A percentile compares a stretch with the other conserved stretches of the same genome.
Conservation (phyloP, 2,329 filamentous ascomycete genomes). For the Ceratocystis cacaofunesta region DNA sequence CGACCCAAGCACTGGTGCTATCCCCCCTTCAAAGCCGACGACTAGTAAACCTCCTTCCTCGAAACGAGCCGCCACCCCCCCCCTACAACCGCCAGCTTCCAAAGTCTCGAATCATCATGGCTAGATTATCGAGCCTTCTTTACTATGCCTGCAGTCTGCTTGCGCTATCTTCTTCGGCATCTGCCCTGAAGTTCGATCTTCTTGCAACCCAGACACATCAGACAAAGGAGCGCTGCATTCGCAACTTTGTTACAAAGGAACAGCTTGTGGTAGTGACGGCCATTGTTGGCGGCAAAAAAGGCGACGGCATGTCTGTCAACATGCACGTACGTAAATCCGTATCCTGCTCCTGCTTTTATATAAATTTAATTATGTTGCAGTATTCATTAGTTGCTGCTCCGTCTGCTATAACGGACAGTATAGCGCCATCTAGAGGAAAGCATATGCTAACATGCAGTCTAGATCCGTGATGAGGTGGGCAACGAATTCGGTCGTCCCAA, state of each 20-base stretch:
- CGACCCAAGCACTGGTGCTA: not conserved
- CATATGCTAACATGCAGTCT: constrained; percentile 18
- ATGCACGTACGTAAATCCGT: constrained; percentile 55
- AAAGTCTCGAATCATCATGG: constrained; percentile 6
- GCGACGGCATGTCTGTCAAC: constrained; percentile 85
- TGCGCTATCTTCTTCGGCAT: constrained; percentile 37
- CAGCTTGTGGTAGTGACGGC: constrained; percentile 92
- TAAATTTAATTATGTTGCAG: not conserved
- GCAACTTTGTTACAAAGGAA: constrained; percentile 87
- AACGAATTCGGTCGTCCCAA: constrained; percentile 91
- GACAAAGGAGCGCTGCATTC: constrained; percentile 75
- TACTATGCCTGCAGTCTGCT: constrained; percentile 44
- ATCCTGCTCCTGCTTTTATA: not conserved
- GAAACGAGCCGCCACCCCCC: not conserved
- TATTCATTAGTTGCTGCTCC: not conserved
- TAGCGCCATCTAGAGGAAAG: not conserved
- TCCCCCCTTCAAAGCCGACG: not conserved
- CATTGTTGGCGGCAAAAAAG: constrained; percentile 68
- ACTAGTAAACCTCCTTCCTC: not conserved
- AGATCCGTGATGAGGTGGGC: constrained; percentile 91
- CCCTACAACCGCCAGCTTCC: not conserved
- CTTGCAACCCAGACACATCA: constrained; percentile 44
- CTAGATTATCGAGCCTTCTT: constrained; percentile 28
- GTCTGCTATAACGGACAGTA: not conserved
- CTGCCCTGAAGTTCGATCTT: constrained; percentile 88